Evolutionary conservation across 768 basidiomycete genomes (phyloP).

Genomic region (Lactarius quietus): DNA sequence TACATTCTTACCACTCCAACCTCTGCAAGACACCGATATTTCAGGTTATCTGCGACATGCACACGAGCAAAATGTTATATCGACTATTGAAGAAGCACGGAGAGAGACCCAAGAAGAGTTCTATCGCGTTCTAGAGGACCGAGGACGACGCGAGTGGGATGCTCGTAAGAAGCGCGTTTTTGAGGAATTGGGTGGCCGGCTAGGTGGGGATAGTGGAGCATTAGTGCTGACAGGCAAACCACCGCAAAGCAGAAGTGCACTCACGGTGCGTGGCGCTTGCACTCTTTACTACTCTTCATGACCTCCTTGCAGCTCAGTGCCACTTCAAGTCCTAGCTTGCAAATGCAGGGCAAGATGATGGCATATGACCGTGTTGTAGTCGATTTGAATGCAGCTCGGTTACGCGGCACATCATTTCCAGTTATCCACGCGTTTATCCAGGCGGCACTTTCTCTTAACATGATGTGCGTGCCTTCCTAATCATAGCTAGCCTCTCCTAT

Average conservation of each 20-base stretch:
- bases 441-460: constrained; percentile 56
- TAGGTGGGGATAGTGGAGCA: constrained; percentile 51
- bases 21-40: constrained; percentile 91
- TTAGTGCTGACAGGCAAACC: constrained; percentile 61
- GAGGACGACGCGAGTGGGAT: constrained; percentile 82
- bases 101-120: constrained; percentile 83
- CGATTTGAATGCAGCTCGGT: constrained; percentile 70
- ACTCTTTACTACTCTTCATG: constrained; percentile 9
- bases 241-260: constrained; percentile 51
- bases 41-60: constrained; percentile 93
- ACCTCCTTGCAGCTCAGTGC: constrained; percentile 37
- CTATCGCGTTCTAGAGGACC: constrained; percentile 73
- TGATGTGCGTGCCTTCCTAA: constrained; percentile 44
- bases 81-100: constrained; percentile 87
- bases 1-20: constrained; percentile 87
- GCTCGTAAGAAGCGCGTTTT: constrained; percentile 85
- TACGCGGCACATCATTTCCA: constrained; percentile 70
- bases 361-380: constrained; percentile 82
- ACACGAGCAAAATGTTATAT: constrained; percentile 91
- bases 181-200: constrained; percentile 79
- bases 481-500: background rate
- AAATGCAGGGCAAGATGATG: constrained; percentile 96
- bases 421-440: constrained; percentile 69
- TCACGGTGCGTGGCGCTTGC: constrained; percentile 43
- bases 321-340: constrained; percentile 57